Evolutionary conservation across 2,329 filamentous ascomycete genomes (phyloP).

Genomic region (Dothideomycetes sp.): DNA sequence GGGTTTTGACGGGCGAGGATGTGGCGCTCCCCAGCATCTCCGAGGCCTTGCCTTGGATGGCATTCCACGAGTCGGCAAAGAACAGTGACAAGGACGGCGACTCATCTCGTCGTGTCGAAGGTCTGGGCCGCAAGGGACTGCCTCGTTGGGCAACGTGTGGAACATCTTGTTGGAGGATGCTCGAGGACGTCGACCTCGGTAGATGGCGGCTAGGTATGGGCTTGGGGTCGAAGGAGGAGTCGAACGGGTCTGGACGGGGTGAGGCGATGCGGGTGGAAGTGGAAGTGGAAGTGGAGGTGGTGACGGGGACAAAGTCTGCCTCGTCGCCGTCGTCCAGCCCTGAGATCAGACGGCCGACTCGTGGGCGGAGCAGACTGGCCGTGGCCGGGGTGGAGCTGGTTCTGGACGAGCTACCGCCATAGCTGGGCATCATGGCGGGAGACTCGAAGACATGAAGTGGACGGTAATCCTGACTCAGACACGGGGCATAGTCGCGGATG

Average conservation of each 20-base stretch:
- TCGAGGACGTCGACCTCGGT: conserved; percentile 4
- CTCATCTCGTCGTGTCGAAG: background rate
- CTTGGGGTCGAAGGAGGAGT: conserved; percentile 7
- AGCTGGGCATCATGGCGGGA: conserved; percentile 2
- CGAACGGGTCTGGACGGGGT: conserved; percentile 25
- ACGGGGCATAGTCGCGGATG: background rate
- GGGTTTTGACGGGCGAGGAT: background rate
- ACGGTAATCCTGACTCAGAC: background rate
- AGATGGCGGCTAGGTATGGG: conserved; percentile 22
- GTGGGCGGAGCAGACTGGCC: conserved; percentile 32
- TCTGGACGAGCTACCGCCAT: conserved; percentile 13
- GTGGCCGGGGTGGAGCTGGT: conserved; percentile 23
- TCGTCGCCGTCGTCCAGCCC: conserved; percentile 33
- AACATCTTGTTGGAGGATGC: conserved; percentile 1
- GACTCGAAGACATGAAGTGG: background rate
- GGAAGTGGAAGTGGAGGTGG: conserved; percentile 20
- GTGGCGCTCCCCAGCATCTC: conserved; percentile 34
- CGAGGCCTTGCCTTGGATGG: conserved; percentile 37
- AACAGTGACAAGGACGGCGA: conserved; percentile 28
- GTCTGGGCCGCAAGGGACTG: no score
- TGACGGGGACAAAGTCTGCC: conserved; percentile 21
- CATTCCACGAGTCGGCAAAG: conserved; percentile 38
- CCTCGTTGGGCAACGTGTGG: no score
- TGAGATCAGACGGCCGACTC: conserved; percentile 36
- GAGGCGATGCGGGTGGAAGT: conserved; percentile 21